These are phyloP conservation scores for Globomyces pollinis-pini DNA, from an alignment of 192 early-diverging fungal species.

Conservation along the genomic window DNA sequence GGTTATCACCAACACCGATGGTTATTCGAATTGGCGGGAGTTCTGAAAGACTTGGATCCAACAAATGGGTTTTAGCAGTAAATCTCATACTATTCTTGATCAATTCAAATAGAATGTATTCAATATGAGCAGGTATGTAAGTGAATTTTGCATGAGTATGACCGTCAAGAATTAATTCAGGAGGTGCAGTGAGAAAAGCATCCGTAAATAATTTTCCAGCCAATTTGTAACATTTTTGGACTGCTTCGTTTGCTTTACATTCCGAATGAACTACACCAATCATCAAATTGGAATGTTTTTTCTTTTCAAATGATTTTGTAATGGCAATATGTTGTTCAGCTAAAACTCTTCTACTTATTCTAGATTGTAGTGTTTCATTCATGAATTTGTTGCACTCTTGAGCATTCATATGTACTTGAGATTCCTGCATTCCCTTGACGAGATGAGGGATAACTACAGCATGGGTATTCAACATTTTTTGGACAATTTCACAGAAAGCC, in stretches of 20 bases:
- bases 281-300: conserved; percentile 12
- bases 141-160: conserved; percentile 66
- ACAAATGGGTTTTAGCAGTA: conserved; percentile 51
- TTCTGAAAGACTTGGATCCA: background rate
- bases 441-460: conserved; percentile 81
- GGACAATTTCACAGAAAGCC: conserved; percentile 76
- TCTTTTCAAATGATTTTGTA: conserved; percentile 29
- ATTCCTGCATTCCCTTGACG: conserved; percentile 76
- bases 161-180: conserved; percentile 71
- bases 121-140: conserved; percentile 93
- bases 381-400: conserved; percentile 76
- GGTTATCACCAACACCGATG: conserved; percentile 61
- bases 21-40: conserved; percentile 83
- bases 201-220: conserved; percentile 37
- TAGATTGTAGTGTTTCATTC: conserved; percentile 78
- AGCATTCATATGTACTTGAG: conserved; percentile 55
- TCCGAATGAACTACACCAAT: conserved; percentile 68
- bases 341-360: conserved; percentile 83
- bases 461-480: conserved; percentile 67
- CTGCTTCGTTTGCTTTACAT: conserved; percentile 50
- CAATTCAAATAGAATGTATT: conserved; percentile 89
- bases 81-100: conserved; percentile 77
- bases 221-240: conserved; percentile 27
- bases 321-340: conserved; percentile 90
- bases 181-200: conserved; percentile 44